These are phyloP conservation scores for Suhomyces choctaworum DNA, from an alignment of 1,139 yeast genomes.

Conservation along the genomic window DNA sequence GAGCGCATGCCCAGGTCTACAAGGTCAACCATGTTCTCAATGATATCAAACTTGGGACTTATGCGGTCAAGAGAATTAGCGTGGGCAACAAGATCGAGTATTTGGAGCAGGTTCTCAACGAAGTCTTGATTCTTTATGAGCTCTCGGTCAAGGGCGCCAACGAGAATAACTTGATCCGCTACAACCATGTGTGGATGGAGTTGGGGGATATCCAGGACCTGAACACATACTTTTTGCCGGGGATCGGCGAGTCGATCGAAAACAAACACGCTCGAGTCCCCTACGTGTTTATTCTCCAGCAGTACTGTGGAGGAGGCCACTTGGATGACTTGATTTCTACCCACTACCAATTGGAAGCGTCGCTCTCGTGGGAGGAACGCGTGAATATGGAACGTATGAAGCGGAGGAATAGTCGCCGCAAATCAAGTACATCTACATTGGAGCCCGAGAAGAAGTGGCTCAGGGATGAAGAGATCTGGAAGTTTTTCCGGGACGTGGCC, in stretches of 20 bases:
- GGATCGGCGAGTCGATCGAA: constrained; percentile 8
- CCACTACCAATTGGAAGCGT: constrained; percentile 26
- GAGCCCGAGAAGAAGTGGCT: constrained; percentile 29
- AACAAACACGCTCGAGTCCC: constrained; percentile 48
- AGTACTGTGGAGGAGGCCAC: constrained; percentile 87
- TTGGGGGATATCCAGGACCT: constrained; percentile 58
- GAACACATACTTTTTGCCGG: constrained; percentile 30
- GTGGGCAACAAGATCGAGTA: constrained; percentile 74
- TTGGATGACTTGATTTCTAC: constrained; percentile 62
- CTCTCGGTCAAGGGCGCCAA: constrained; percentile 43
- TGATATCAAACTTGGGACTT: constrained; percentile 69
- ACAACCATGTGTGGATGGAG: constrained; percentile 92
- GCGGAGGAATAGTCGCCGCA: constrained; percentile 18
- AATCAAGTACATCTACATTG: constrained; percentile 6
- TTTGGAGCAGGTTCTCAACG: constrained; percentile 69
- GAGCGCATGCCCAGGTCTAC: constrained; percentile 81
- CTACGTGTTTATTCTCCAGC: constrained; percentile 80
- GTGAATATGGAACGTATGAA: constrained; percentile 26
- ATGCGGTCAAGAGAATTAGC: constrained; percentile 81
- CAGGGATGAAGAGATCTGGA: constrained; percentile 46
- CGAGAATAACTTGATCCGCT: constrained; percentile 67
- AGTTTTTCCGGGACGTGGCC: constrained; percentile 65
- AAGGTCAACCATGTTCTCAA: constrained; percentile 79
- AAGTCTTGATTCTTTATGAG: constrained; percentile 65
- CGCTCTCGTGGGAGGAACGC: constrained; percentile 30